Evolutionary conservation across 495 filamentous ascomycete species (phyloP), one percentile per base, ranked within the genome.

Genomic region (Pyrenula massariospora): DNA sequence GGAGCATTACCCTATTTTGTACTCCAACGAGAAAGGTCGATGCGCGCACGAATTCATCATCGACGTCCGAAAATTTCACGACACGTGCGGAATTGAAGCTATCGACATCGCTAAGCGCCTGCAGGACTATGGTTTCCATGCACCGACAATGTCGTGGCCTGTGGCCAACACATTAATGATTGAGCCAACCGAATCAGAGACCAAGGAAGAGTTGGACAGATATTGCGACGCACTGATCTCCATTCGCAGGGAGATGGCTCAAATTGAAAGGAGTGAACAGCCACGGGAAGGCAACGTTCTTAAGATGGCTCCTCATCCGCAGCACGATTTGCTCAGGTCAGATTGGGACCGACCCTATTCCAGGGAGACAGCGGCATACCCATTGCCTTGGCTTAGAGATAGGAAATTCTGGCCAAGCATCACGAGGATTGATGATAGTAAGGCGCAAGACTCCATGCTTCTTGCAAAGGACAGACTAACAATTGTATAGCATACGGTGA

Each of bases 21-120:
- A 97, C 75, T 94, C 91, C 57, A 97, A 97, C 69, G 76, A 78
- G 36, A 79, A 87, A 55, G 86, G 85, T 24, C 87, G 92, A 54
- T 98, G 93, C 62, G 93, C 93, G 0, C 93, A 98, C 76, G 93
- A 98, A 74, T 98, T 98, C 75, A 98, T 98, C 68, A 85, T 98
- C 51, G 93, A 98, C 60, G 82, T 86, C 22, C 88, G 93, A 52
- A 66, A 77, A 23, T 95, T 97, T 77, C 88, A 89, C 66, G 89
- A 95, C 21, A 83, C 81, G 24, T 80, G 85, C 54, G 89, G 88
- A 12, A 76, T 98, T 65, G 92, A 97, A 73, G 93, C 91, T 48
- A 95, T 96, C 65, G 93, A 98, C 63, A 86, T 98, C 57, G 93
- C 93, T 62, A 98, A 98, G 77, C 89, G 93, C 57, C 83, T 98